Conservation (phyloP, 495 filamentous ascomycete genomes). For the Xeromyces bisporus region DNA sequence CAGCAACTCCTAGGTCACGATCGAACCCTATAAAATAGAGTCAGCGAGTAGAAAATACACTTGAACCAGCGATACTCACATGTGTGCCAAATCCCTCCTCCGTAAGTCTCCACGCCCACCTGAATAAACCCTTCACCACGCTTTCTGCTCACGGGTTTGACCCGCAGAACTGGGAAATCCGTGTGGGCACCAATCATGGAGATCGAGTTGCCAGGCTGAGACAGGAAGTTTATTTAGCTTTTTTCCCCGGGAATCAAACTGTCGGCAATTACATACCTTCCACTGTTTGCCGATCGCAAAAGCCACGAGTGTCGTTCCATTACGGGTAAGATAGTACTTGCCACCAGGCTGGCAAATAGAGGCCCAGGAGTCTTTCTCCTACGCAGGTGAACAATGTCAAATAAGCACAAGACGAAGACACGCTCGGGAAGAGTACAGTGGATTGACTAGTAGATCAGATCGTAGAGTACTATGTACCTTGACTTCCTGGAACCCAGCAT, state of each 20-base stretch:
- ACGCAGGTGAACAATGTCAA: constrained; percentile 2
- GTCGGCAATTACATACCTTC: constrained; percentile 36
- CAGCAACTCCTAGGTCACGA: constrained; percentile 80
- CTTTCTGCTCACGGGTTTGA: constrained; percentile 92
- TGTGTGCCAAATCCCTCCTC: constrained; percentile 61
- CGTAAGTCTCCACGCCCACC: constrained; percentile 92
- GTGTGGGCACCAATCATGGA: constrained; percentile 95
- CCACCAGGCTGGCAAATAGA: constrained; percentile 67
- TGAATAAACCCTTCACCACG: constrained; percentile 76
- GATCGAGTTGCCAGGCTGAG: constrained; percentile 72
- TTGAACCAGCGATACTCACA: constrained; percentile 18
- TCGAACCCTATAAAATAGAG: constrained; percentile 59
- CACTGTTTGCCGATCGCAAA: constrained; percentile 88
- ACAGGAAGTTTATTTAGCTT: neutral
- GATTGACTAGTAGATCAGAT: too few relatives aligned
- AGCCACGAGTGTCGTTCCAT: constrained; percentile 82
- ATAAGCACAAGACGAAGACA: neutral
- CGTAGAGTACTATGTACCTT: constrained; percentile 45
- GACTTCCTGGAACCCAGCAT: constrained; percentile 74
- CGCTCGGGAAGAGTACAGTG: too few relatives aligned
- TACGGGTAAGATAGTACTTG: constrained; percentile 92
- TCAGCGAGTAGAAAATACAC: neutral
- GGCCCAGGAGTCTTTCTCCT: constrained; percentile 83
- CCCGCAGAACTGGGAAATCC: constrained; percentile 74
- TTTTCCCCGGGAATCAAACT: neutral